A percentile compares a stretch with the other conserved stretches of the same genome.
phyloP scores from a whole-genome alignment of 2,329 filamentous ascomycete genomes.

The Colletotrichum truncatum region DNA sequence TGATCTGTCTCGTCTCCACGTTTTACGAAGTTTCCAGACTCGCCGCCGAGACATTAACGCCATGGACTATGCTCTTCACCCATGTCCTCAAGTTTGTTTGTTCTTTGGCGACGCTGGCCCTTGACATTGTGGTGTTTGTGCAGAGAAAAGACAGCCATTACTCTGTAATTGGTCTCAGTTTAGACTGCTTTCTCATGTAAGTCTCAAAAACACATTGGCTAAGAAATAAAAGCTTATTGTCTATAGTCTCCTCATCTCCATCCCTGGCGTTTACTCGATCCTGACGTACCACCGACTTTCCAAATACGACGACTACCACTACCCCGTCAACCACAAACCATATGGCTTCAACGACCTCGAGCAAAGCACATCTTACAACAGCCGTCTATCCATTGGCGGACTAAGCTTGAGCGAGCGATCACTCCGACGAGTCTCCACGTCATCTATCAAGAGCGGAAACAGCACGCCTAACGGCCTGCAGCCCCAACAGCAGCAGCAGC shows the following conservation, averaged over 20 bases:
- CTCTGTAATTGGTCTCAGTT: constrained; percentile 56
- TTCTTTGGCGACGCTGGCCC: constrained; percentile 54
- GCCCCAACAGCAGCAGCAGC: background rate
- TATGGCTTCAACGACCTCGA: constrained; percentile 51
- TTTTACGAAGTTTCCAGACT: constrained; percentile 57
- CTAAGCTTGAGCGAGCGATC: constrained; percentile 18
- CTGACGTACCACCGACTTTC: constrained; percentile 57
- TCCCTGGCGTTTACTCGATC: constrained; percentile 56
- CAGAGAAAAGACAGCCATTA: constrained; percentile 55
- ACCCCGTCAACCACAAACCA: constrained; percentile 58
- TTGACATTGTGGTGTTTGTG: constrained; percentile 62
- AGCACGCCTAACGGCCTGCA: background rate
- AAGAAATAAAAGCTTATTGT: background rate
- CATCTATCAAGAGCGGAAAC: constrained; percentile 22
- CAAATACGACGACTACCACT: constrained; percentile 59
- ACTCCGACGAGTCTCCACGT: constrained; percentile 30
- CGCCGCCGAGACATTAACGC: constrained; percentile 60
- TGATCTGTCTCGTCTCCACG: constrained; percentile 56
- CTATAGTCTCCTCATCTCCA: constrained; percentile 50
- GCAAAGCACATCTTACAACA: constrained; percentile 27
- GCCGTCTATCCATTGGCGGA: constrained; percentile 27
- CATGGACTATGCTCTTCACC: constrained; percentile 62
- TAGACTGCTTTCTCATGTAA: constrained; percentile 61
- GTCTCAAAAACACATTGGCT: constrained; percentile 33
- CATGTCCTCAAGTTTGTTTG: constrained; percentile 60